Evolutionary conservation across 179 eudicot species (phyloP).

Genomic region (Nepenthes alata): DNA sequence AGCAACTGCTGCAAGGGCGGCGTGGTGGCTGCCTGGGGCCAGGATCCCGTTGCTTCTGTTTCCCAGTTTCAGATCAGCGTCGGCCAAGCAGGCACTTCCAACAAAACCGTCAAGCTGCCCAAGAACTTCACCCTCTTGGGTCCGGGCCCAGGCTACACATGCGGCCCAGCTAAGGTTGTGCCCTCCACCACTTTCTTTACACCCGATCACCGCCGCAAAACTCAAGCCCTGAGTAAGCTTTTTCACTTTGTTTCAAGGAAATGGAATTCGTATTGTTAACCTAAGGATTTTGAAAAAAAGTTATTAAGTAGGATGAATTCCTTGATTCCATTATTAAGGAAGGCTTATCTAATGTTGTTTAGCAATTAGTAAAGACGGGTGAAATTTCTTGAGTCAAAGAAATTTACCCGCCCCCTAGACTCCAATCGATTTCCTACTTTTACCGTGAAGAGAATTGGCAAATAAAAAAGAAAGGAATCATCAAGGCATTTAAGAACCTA

Average conservation of each 20-base stretch:
- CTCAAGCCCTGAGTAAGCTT: conserved; percentile 33
- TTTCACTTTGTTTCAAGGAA: background rate
- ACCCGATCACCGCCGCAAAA: conserved; percentile 19
- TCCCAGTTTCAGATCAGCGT: conserved; percentile 29
- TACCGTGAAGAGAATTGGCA: no score
- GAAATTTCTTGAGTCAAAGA: no score
- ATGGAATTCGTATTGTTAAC: background rate
- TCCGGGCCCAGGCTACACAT: conserved; percentile 35
- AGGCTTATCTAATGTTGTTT: no score
- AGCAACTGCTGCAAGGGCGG: conserved; percentile 27
- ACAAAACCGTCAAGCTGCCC: conserved; percentile 18
- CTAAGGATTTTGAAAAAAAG: background rate
- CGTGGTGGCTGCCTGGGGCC: conserved; percentile 21
- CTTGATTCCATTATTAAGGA: no score
- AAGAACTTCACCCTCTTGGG: conserved; percentile 26
- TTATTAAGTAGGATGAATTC: no score
- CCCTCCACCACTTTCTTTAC: conserved; percentile 18
- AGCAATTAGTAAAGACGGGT: no score
- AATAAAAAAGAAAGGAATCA: no score
- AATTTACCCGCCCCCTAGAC: no score
- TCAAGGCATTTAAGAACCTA: no score
- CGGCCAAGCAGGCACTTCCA: conserved; percentile 21
- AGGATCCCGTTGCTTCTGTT: conserved; percentile 13
- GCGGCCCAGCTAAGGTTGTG: conserved; percentile 31
- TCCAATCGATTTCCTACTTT: no score